These are phyloP conservation scores for Mycena belliarum DNA, from an alignment of 768 basidiomycete genomes.

Conservation along the genomic window DNA sequence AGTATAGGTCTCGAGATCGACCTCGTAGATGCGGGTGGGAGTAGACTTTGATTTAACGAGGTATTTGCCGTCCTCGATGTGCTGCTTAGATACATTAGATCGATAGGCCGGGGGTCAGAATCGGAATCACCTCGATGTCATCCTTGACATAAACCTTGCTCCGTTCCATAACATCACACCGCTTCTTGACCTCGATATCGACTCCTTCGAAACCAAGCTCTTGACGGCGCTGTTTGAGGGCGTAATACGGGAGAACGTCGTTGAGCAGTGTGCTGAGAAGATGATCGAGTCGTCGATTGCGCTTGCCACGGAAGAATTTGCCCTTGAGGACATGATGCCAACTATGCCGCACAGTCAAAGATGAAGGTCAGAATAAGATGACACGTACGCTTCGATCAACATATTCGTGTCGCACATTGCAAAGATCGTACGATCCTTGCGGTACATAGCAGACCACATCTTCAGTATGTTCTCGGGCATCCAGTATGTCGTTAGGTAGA, in stretches of 20 bases:
- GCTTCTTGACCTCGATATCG: conserved; percentile 22
- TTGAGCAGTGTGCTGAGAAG: conserved; percentile 22
- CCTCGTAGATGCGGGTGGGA: neutral
- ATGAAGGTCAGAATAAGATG: no score
- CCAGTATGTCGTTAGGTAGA: no score
- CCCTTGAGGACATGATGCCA: conserved; percentile 31
- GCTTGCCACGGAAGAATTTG: conserved; percentile 27
- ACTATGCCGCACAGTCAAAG: neutral
- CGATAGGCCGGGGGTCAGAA: no score
- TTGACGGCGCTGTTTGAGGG: conserved; percentile 22
- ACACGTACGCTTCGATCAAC: conserved; percentile 5
- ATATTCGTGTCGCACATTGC: no score
- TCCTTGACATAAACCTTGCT: conserved; percentile 1
- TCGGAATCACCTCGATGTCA: conserved; percentile 1
- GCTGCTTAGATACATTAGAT: no score
- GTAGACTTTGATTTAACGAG: conserved; percentile 3
- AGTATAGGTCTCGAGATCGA: conserved; percentile 19
- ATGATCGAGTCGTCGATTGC: conserved; percentile 27
- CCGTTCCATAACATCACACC: neutral
- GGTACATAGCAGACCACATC: no score
- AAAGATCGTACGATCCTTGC: no score
- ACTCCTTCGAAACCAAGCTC: conserved; percentile 25
- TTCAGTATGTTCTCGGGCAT: no score
- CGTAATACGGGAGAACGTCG: conserved; percentile 22
- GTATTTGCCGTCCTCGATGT: neutral